A percentile compares a stretch with the other conserved stretches of the same genome.
These are phyloP conservation scores for Russula abietina DNA, from an alignment of 768 basidiomycete species.

Conservation along the genomic window DNA sequence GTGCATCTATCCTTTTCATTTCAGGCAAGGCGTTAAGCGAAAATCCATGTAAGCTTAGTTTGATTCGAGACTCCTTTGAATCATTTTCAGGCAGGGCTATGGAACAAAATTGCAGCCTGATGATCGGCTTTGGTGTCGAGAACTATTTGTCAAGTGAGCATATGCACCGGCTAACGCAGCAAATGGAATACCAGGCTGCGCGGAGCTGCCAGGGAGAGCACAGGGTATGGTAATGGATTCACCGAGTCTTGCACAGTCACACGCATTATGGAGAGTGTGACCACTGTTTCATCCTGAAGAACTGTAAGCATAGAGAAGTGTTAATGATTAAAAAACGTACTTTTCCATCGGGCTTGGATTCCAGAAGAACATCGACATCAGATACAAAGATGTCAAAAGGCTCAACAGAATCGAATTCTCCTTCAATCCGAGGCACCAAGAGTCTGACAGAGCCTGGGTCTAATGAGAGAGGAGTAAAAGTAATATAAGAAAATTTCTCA, in stretches of 20 bases:
- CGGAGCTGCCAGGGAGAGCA: conserved; percentile 52
- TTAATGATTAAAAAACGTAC: conserved; percentile 35
- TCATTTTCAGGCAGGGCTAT: conserved; percentile 50
- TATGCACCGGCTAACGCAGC: background rate
- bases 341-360: conserved; percentile 66
- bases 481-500: conserved; percentile 13
- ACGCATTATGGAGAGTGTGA: conserved; percentile 61
- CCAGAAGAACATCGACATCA: conserved; percentile 57
- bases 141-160: conserved; percentile 22
- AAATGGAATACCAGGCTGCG: conserved; percentile 49
- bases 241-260: conserved; percentile 48
- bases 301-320: background rate
- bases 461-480: conserved; percentile 1
- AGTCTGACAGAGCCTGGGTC: conserved; percentile 39
- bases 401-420: conserved; percentile 21
- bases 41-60: conserved; percentile 56
- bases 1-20: conserved; percentile 53
- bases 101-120: conserved; percentile 67
- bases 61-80: conserved; percentile 75
- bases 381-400: conserved; percentile 56
- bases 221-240: conserved; percentile 31
- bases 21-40: conserved; percentile 60
- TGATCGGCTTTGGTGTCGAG: conserved; percentile 40
- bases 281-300: conserved; percentile 59
- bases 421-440: conserved; percentile 40